phyloP scores from a whole-genome alignment of 192 early-diverging fungal genomes.

The Ambispora gerdemannii region DNA sequence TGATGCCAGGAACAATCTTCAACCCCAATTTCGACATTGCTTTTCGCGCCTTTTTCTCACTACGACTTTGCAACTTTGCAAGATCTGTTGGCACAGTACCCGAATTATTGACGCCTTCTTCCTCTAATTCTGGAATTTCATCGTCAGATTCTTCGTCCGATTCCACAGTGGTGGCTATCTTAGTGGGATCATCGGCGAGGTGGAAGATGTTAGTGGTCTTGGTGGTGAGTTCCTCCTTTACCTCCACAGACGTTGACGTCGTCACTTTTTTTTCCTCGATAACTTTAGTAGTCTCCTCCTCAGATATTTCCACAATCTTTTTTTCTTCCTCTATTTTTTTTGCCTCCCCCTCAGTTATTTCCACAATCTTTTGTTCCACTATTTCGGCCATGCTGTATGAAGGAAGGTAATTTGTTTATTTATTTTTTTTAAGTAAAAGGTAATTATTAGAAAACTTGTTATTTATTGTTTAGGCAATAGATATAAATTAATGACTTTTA shows the following conservation, averaged over 20 bases:
- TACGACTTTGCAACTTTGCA: constrained; percentile 61
- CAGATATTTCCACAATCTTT: neutral
- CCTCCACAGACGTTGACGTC: neutral
- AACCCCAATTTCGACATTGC: constrained; percentile 90
- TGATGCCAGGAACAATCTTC: constrained; percentile 80
- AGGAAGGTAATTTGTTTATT: too few relatives aligned
- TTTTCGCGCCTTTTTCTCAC: constrained; percentile 97
- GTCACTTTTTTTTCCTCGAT: neutral
- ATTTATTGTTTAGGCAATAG: too few relatives aligned
- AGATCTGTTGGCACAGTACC: constrained; percentile 28
- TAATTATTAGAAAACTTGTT: too few relatives aligned
- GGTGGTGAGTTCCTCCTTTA: neutral
- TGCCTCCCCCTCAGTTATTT: constrained; percentile 6
- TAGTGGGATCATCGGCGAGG: neutral
- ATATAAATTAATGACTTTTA: too few relatives aligned
- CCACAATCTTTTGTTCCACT: neutral
- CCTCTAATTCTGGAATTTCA: constrained; percentile 42
- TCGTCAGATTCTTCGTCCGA: constrained; percentile 40
- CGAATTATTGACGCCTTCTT: constrained; percentile 14
- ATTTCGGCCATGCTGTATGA: neutral
- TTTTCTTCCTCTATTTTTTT: neutral
- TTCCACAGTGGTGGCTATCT: constrained; percentile 24
- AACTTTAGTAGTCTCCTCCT: neutral
- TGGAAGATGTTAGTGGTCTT: neutral
- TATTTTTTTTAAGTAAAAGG: too few relatives aligned